Base-by-base conservation (phyloP, 2,329 filamentous ascomycete genomes). In the Aureobasidium lini region DNA sequence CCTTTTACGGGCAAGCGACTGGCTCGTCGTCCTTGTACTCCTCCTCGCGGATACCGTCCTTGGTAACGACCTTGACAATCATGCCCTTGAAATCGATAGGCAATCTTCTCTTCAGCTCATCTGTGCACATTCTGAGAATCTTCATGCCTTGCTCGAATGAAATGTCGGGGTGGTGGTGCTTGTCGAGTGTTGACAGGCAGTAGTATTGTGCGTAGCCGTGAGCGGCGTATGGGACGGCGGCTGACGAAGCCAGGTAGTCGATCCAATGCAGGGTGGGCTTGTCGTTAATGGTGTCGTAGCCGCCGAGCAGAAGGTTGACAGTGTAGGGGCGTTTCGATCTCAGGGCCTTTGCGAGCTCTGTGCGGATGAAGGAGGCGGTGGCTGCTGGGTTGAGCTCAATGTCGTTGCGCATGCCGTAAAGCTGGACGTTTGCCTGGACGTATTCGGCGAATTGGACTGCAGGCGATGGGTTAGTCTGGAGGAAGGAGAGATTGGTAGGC, bases 131-230 rank as follows among this genome's bases (percentile, higher is more conserved):
- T 68, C 84, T 87, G 69, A 99, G 79, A 64, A 99, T 85, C 81
- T 96, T 94, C 77, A 96, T 84, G 60, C 94, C 94, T 74, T 95
- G 84, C 63, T 88, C 91, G 58, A 94, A 85, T 62, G 83, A 84
- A 75, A 99, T 97, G 71, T 96, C 88, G 49, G 94, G 93, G 71
- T 96, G 89, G 74, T 99, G 94, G 75, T 99, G 94, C 81, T 99
- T 99, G 79, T 99, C 94, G 54, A 99, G 85, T 67, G 96, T 95
- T 6, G 90, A 95, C 62, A 99, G 82, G 75, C 94, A 99, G 82
- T 99, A 99, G 82, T 97, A 97, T 88, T 99, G 94, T 67, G 94
- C 94, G 77, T 99, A 99, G 67, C 94, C 94, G 69, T 99, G 95
- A 62, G 94, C 94, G 50, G 94, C 95, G 72, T 99, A 99, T 59